Percentiles rank a stretch among this genome's conserved stretches.
Evolutionary conservation across 208 protist genomes (phyloP).

Genomic region (Wallacemonas sp.): DNA sequence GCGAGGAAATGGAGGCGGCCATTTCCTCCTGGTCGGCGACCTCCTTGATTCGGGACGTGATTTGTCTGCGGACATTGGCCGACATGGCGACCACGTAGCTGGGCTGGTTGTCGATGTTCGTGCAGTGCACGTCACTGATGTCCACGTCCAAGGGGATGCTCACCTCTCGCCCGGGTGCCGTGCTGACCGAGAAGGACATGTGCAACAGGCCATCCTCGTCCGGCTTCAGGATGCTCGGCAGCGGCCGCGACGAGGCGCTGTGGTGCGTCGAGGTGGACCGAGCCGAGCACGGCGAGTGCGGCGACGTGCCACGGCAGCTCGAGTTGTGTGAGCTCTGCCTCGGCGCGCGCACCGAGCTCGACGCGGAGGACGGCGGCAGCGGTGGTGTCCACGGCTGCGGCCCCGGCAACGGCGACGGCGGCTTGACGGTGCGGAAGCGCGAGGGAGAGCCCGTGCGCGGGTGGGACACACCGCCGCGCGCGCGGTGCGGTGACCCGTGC

Average conservation of each 20-base stretch:
- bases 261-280: slow-evolving; percentile 30
- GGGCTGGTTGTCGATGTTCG: slow-evolving; percentile 71
- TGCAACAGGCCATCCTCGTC: slow-evolving; percentile 70
- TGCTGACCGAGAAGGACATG: slow-evolving; percentile 73
- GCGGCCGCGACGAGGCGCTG: slow-evolving; percentile 19
- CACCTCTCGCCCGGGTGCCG: slow-evolving; percentile 49
- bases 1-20: background rate
- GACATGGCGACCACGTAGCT: slow-evolving; percentile 81
- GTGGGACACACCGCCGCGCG: slow-evolving; percentile 15
- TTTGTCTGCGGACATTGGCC: slow-evolving; percentile 64
- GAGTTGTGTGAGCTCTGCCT: slow-evolving; percentile 17
- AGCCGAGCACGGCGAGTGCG: slow-evolving; percentile 31
- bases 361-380: slow-evolving; percentile 16
- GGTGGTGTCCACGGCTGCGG: slow-evolving; percentile 16
- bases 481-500: slow-evolving; percentile 33
- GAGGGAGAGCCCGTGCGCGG: slow-evolving; percentile 61
- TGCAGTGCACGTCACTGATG: slow-evolving; percentile 73
- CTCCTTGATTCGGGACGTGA: slow-evolving; percentile 68
- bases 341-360: background rate
- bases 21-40: slow-evolving; percentile 31
- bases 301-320: slow-evolving; percentile 2
- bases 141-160: slow-evolving; percentile 79
- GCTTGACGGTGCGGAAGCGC: slow-evolving; percentile 38
- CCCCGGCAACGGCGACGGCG: slow-evolving; percentile 28
- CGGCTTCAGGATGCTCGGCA: slow-evolving; percentile 26